phyloP scores from a whole-genome alignment of 495 filamentous ascomycete genomes.

The Trichoderma erinaceum region DNA sequence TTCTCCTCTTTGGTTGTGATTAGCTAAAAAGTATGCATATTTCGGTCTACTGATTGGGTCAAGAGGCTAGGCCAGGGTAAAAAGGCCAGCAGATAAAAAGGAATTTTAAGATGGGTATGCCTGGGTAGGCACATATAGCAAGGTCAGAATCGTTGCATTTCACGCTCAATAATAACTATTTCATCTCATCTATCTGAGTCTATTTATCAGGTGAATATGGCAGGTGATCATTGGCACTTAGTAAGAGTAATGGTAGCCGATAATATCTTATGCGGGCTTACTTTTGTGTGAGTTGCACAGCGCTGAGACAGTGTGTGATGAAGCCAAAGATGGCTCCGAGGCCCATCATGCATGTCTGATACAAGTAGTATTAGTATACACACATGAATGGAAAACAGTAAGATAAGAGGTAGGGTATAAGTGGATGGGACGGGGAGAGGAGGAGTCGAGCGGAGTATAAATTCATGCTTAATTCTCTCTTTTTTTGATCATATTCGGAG shows the following conservation, averaged over 20 bases:
- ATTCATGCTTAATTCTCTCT: neutral
- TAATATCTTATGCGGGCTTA: slow-evolving; percentile 7
- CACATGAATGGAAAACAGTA: neutral
- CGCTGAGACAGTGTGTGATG: slow-evolving; percentile 1
- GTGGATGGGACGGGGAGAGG: too few species aligned
- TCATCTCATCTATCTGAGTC: neutral
- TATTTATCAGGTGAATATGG: neutral
- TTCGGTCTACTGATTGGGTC: too few species aligned
- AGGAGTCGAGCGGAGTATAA: neutral
- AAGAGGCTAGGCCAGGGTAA: too few species aligned
- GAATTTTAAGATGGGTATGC: neutral
- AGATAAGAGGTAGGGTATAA: too few species aligned
- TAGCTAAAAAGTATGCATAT: too few species aligned
- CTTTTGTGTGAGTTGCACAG: neutral
- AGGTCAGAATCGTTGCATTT: neutral
- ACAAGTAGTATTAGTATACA: neutral
- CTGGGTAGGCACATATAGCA: neutral
- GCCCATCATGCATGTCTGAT: neutral
- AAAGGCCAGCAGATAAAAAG: too few species aligned
- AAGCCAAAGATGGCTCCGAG: neutral
- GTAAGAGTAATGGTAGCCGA: neutral
- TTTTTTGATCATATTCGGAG: neutral
- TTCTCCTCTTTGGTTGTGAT: too few species aligned
- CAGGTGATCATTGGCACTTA: neutral
- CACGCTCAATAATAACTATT: neutral